Conservation (phyloP, 2,329 filamentous ascomycete species). For the Cladophialophora yegresii region DNA sequence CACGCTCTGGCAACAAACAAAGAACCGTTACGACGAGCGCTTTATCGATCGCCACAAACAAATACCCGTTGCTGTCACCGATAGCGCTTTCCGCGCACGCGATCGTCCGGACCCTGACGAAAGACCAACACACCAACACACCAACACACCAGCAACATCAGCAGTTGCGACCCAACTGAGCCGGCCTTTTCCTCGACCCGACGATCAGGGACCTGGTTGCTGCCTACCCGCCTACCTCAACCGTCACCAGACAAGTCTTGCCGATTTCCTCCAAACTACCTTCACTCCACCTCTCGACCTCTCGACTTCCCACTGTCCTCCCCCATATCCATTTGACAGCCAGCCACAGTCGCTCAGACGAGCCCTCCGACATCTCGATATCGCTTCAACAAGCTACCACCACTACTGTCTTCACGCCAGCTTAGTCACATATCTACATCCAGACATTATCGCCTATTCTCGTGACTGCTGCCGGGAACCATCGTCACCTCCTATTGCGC, state of each 20-base stretch:
- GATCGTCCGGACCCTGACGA: constrained; percentile 14
- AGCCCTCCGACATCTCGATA: not conserved
- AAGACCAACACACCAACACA: constrained; percentile 5
- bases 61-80: constrained; percentile 12
- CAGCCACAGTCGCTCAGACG: constrained; percentile 1
- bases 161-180: constrained; percentile 6
- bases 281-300: constrained; percentile 1
- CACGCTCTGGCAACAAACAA: not conserved
- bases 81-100: constrained; percentile 13
- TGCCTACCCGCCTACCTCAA: constrained; percentile 7
- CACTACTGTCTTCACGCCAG: not conserved
- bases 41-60: constrained; percentile 22
- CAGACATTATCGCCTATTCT: constrained; percentile 1
- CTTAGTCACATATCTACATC: not conserved
- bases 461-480: not conserved
- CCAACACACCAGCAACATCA: constrained; percentile 4
- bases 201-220: constrained; percentile 4
- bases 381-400: not conserved
- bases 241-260: constrained; percentile 7
- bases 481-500: not conserved
- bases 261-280: not conserved
- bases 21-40: not conserved
- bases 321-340: constrained; percentile 17
- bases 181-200: constrained; percentile 13
- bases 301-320: constrained; percentile 11